Base-by-base conservation (phyloP, 2,329 filamentous ascomycete genomes). In the Capronia coronata region DNA sequence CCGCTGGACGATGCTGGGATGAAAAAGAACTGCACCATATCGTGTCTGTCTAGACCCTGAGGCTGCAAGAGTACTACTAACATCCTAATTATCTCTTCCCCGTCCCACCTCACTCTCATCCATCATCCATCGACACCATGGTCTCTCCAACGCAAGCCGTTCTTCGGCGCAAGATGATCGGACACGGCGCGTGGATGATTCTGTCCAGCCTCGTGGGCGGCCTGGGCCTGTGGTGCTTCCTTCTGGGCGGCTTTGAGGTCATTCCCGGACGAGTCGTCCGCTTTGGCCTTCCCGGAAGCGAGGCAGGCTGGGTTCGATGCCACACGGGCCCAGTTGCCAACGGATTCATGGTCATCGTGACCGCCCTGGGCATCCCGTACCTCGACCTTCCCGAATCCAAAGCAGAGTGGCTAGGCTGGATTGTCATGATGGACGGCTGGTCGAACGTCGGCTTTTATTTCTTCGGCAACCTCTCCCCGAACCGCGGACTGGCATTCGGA, bases 371-470 rank as follows among this genome's bases (percentile, higher is more conserved):
- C 5, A 46, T 46, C 21, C 43, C 43, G 22, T 19, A 46, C 43
- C 43, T 46, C 43, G 43, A 46, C 16, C 43, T 46, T 38, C 19
- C 43, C 10, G 43, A 46, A 3, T 21, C n/a, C 22, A 21, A 13
- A 6, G 43, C 43, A 38, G 43, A 38, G 29, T 25, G 27, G 27
- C 29, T 46, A 25, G 43, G 43, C 19, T 46, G 43, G 43, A 46
- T 46, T 37, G 43, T 46, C 19, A 46, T 46, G 43, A 46, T 46
- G 43, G 43, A 46, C 35, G 43, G 43, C 13, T 46, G 43, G 43
- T 46, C 43, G 19, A 46, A 46, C 16, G 43, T 46, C 5, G 43
- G 29, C 29, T 46, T 46, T 30, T 46, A 46, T 46, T 46, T 46
- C 43, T 46, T 46, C 14, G 43, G 43, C 25, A 46, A 46, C 43